A percentile compares a stretch with the other conserved stretches of the same genome.
phyloP scores from a whole-genome alignment of 2,329 filamentous ascomycete species.

The Talaromyces sp. region DNA sequence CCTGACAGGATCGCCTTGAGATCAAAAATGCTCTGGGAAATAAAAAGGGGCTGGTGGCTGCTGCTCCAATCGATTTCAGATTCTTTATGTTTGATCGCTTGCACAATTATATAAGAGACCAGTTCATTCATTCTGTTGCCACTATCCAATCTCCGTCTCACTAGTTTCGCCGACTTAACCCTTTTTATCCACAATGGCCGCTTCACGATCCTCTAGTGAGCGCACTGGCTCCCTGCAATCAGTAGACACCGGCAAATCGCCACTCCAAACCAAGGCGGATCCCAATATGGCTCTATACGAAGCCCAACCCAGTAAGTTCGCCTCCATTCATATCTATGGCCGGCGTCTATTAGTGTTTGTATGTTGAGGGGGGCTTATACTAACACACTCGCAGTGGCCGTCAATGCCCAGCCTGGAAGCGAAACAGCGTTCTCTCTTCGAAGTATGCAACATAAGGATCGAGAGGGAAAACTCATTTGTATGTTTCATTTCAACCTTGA shows the following conservation, averaged over 20 bases:
- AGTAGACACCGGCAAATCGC: conserved; percentile 25
- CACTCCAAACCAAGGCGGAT: conserved; percentile 76
- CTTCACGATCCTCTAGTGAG: conserved; percentile 26
- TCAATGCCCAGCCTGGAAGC: conserved; percentile 17
- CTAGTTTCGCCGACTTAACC: too few relatives aligned
- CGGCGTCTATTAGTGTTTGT: too few relatives aligned
- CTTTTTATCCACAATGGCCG: conserved; percentile 17
- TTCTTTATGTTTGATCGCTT: neutral
- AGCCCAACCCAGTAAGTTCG: conserved; percentile 73
- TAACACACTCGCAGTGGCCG: conserved; percentile 26
- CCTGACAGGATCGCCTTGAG: neutral
- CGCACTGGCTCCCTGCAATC: conserved; percentile 27
- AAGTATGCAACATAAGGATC: conserved; percentile 73
- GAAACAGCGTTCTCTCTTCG: conserved; percentile 65
- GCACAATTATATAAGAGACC: too few relatives aligned
- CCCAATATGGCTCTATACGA: conserved; percentile 82
- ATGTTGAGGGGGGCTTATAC: neutral
- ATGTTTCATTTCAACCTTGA: too few relatives aligned
- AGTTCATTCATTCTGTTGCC: neutral
- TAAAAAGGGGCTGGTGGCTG: too few relatives aligned
- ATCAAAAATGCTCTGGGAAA: neutral
- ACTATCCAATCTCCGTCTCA: neutral
- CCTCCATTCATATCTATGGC: too few relatives aligned
- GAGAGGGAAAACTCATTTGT: conserved; percentile 79
- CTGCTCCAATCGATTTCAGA: too few relatives aligned